Base-by-base conservation (phyloP, 1,284 basidiomycete species). In the Leucoagaricus sp. region DNA sequence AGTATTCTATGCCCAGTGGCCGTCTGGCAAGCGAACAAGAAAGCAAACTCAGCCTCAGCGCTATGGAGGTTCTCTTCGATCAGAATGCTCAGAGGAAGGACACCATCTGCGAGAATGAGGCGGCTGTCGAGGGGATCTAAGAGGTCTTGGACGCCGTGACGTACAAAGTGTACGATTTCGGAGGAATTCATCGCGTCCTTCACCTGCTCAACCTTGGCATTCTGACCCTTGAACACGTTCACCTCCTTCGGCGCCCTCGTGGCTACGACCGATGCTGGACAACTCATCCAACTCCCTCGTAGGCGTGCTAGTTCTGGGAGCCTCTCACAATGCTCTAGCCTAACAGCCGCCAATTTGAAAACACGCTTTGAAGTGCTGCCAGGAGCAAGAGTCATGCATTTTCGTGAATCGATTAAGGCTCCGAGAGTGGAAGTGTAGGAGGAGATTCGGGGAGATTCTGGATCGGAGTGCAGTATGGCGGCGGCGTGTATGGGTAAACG, bases 131-230 rank as follows among this genome's bases (percentile, higher is more conserved):
- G 51, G 7, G 64, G 60, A 1, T 62, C 19, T 1, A 33, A 2
- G 2, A 29, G 19, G 23, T 63, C 55, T 44, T 65, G 64, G 7
- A 51, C 36, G 12, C 56, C 63, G 45, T 65, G 63, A 48, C 64
- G 63, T 7, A 63, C 64, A 41, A 64, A 53, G 51, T 66, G 64
- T 21, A 61, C 53, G 50, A 58, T 64, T 28, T 40, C 53, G 29
- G 53, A 40, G 2, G 38, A 12, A 15, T 49, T 48, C 42, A 65
- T 59, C 2, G 46, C 59, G 1, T 13, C 23, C 7, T 57, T 46
- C n/a, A 59, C 59, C 10, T 21, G 19, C 2, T 56, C 57, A 15
- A 33, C 38, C 5, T 50, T 61, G 1, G 60, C 63, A 6, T 38
- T 33, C 12, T 34, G 38, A 29, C 51, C 54, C 31, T 61, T n/a